These are phyloP conservation scores for Elsinoe necatrix DNA, from an alignment of 2,329 filamentous ascomycete species.

Conservation along the genomic window DNA sequence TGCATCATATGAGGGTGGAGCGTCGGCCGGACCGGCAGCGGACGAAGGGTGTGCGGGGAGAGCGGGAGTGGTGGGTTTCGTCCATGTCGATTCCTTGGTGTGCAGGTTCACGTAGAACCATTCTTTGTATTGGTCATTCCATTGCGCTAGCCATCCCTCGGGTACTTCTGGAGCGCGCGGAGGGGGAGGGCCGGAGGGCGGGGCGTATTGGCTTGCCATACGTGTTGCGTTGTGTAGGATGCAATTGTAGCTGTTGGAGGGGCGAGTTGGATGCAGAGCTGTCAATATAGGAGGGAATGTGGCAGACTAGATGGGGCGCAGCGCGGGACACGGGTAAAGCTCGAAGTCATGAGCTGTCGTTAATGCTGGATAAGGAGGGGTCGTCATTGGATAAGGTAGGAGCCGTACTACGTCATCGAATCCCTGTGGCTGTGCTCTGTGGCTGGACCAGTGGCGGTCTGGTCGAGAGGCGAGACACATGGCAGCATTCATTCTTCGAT, in stretches of 20 bases:
- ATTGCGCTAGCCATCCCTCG: slow-evolving; percentile 77
- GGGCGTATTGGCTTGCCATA: slow-evolving; percentile 21
- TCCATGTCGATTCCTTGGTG: slow-evolving; percentile 88
- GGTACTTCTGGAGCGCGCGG: slow-evolving; percentile 60
- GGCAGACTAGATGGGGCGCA: not conserved
- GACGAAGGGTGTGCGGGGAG: slow-evolving; percentile 33
- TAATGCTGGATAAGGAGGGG: not conserved
- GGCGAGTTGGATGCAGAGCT: not conserved
- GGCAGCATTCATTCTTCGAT: too few species aligned
- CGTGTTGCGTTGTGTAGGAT: not conserved
- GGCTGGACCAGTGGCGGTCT: not conserved
- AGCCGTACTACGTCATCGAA: not conserved
- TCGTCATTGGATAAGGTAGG: not conserved
- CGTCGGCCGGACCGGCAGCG: slow-evolving; percentile 32
- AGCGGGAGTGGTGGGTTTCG: slow-evolving; percentile 64
- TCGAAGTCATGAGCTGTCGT: not conserved
- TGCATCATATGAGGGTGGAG: slow-evolving; percentile 53
- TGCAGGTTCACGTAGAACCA: slow-evolving; percentile 90
- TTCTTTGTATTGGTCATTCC: slow-evolving; percentile 81
- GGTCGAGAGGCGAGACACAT: not conserved
- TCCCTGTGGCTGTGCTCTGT: not conserved
- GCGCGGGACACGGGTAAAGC: not conserved
- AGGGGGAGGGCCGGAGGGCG: slow-evolving; percentile 42
- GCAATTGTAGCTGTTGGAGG: not conserved
- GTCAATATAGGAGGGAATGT: not conserved